phyloP scores from a whole-genome alignment of 1,284 basidiomycete species.

The Ustilago bromivora region DNA sequence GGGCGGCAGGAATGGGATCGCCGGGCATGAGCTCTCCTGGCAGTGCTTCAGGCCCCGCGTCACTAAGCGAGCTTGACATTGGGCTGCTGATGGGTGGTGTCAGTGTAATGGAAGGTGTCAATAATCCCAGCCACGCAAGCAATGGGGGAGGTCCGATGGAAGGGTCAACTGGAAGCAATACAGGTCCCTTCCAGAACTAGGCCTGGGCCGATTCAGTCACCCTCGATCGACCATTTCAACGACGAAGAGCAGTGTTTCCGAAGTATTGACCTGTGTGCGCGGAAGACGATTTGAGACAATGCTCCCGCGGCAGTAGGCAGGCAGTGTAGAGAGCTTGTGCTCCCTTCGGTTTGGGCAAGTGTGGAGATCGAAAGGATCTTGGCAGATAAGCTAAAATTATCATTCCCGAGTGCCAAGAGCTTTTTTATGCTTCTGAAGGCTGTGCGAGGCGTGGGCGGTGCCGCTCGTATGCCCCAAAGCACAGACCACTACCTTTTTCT shows the following conservation, averaged over 20 bases:
- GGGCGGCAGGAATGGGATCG: conserved; percentile 10
- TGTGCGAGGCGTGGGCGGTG: background rate
- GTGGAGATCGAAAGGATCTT: background rate
- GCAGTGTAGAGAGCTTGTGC: background rate
- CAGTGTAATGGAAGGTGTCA: conserved; percentile 39
- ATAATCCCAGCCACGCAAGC: conserved; percentile 5
- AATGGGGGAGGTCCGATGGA: background rate
- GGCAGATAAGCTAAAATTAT: conserved; percentile 2
- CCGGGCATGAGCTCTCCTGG: conserved; percentile 42
- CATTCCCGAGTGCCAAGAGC: background rate
- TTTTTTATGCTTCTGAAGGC: background rate
- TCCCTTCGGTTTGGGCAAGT: background rate
- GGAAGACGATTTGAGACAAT: background rate
- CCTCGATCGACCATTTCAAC: background rate
- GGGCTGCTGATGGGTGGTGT: conserved; percentile 50
- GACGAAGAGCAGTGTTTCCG: background rate
- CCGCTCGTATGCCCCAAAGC: background rate
- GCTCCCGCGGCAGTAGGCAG: background rate
- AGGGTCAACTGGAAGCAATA: background rate
- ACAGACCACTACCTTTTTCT: background rate
- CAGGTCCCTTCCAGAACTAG: background rate
- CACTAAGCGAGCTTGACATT: conserved; percentile 48
- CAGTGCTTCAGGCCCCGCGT: conserved; percentile 24
- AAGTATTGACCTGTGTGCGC: background rate
- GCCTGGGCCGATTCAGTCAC: background rate